A percentile compares a stretch with the other conserved stretches of the same genome.
These are phyloP conservation scores for Eucalyptus marginata DNA, from an alignment of 345 rosid genomes.

Conservation along the genomic window DNA sequence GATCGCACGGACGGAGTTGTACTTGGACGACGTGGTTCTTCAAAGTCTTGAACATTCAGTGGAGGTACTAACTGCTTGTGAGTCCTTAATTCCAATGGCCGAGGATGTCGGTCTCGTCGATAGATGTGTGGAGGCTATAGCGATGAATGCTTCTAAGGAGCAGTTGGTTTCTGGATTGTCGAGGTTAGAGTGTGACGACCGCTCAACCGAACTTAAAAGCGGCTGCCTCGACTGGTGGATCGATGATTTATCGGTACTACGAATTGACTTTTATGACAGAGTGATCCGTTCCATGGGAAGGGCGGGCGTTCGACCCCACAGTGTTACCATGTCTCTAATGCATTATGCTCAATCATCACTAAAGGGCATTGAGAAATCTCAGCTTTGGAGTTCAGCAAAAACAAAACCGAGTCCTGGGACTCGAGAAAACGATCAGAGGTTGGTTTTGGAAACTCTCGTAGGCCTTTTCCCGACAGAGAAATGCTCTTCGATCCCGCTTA, in stretches of 20 bases:
- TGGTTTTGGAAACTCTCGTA: slow-evolving; percentile 52
- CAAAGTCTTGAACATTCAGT: slow-evolving; percentile 58
- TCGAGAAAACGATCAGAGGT: slow-evolving; percentile 36
- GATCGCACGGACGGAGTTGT: slow-evolving; percentile 42
- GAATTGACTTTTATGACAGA: slow-evolving; percentile 44
- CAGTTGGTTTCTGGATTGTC: slow-evolving; percentile 61
- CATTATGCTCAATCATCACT: slow-evolving; percentile 66
- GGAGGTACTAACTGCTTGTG: slow-evolving; percentile 51
- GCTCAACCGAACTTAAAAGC: slow-evolving; percentile 49
- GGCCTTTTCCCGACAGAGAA: slow-evolving; percentile 47
- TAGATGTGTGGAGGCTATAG: slow-evolving; percentile 63
- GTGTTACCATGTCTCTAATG: slow-evolving; percentile 52
- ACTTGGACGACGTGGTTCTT: slow-evolving; percentile 38
- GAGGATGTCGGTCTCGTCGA: slow-evolving; percentile 44
- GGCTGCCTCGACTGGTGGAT: slow-evolving; percentile 67
- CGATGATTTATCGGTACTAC: slow-evolving; percentile 55
- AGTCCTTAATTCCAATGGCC: slow-evolving; percentile 21
- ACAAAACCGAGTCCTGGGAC: slow-evolving; percentile 12
- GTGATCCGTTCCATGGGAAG: slow-evolving; percentile 51
- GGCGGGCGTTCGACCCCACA: slow-evolving; percentile 42
- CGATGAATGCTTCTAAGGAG: slow-evolving; percentile 65
- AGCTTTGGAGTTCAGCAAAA: slow-evolving; percentile 36
- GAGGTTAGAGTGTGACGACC: slow-evolving; percentile 20
- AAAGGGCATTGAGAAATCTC: slow-evolving; percentile 43
- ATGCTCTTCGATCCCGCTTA: slow-evolving; percentile 31